Base-by-base conservation (phyloP, 73 alveolate genomes). In the Stentor coeruleus region DNA sequence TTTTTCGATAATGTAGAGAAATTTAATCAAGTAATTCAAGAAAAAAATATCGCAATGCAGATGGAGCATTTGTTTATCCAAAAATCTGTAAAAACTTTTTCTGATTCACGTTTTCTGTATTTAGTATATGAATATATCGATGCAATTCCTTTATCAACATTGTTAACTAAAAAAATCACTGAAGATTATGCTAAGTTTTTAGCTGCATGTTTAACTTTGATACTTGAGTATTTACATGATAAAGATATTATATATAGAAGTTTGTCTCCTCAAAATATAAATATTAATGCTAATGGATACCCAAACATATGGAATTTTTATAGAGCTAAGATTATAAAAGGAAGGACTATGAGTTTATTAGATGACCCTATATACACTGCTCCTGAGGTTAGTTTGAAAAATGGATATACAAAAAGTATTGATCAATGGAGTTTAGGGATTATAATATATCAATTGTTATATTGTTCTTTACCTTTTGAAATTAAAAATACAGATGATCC, bases 381-480 rank as follows among this genome's bases (percentile, higher is more conserved):
- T 2, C 85, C 85, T 35, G 85, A 77, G 41, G 35, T 35, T 1
- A 35, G 74, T 3, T 36, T 41, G 58, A 15, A 40, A 2, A 3
- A 77, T 20, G 77, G 77, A 3, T 77, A 77, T 77, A 77, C 85
- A 14, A 37, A 40, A 26, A 39, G 38, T n/a, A 74, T 40, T 3
- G 85, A 77, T 77, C 36, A 39, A 26, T 77, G 85, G 85, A 66
- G 80, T 77, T 39, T 77, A 40, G 85, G 85, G 1, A 38, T 77
- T 1, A 42, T 77, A n/a, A 59, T 77, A 11, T 77, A 2, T 26
- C 36, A 42, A n/a, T 15, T 77, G 35, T 55, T 77, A 3, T 77
- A 77, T 77, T 37, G 36, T 41, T 41, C 58, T 41, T 77, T 20
- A 14, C 85, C 85, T 20, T 77, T 77, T 77, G 20, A 49, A 11